Evolutionary conservation across 345 rosid genomes (phyloP), one percentile per base, ranked within the genome.

Genomic region (Toxicodendron radicans): DNA sequence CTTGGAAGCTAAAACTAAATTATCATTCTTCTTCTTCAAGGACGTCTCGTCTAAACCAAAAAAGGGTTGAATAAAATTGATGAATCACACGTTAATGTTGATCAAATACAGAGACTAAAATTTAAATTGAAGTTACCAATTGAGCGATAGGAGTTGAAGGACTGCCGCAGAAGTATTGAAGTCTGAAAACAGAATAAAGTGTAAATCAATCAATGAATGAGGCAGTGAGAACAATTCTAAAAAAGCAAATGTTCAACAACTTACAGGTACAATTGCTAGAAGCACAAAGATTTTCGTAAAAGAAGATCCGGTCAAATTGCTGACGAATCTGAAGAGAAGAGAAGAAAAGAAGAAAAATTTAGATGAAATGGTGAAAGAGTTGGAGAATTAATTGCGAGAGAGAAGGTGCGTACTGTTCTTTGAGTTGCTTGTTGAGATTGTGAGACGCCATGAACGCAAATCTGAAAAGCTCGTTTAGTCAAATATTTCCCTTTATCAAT

Each of bases 271-370:
- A 67, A 80, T 77, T n/a, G 92, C 83, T 60, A 87, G 76, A 33
- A 92, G 85, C 21, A 86, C 89, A 32, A 86, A 82, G 73, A 88
- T 84, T 82, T 91, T 90, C 5, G 81, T 80, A 85, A 89, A 88
- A 9, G 97, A 91, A 32, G 97, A 87, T 79, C 97, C 99, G 7
- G 58, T 80, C 69, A 94, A 82, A 80, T 92, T 89, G 91, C 99
- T 92, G 2, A 92, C 97, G 64, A 92, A 91, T 77, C 97, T 94
- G 85, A 58, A 64, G 62, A 41, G 30, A 57, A 41, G 38, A 43
- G 73, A 68, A 52, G 52, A 73, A n/a, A 18, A n/a, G 30, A 43
- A 71, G 56, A 18, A 12, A 13, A 16, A 33, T 12, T 38, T 2
- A 51, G 13, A 70, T 49, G 16, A 73, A 30, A 33, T 17, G 2